Conservation (phyloP, 2,329 filamentous ascomycete species). For the Fusarium armeniacum region DNA sequence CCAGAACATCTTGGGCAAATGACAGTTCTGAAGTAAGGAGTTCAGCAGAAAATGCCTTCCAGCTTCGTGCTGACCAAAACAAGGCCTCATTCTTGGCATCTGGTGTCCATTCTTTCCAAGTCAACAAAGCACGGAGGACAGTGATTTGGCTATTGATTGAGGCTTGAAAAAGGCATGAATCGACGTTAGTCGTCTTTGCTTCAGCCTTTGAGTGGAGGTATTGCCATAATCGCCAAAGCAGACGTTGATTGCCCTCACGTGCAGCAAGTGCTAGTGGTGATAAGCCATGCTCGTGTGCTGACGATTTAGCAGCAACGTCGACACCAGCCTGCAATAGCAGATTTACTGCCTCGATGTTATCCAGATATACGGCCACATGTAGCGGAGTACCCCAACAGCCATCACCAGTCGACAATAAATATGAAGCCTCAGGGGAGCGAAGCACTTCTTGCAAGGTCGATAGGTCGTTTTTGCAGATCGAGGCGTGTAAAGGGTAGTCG, state of each 20-base stretch:
- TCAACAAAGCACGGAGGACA: not conserved
- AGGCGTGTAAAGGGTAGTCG: not conserved
- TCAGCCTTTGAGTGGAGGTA: not conserved
- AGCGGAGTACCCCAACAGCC: not conserved
- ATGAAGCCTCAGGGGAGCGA: not conserved
- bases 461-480: not conserved
- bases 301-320: not conserved
- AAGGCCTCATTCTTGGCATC: not conserved
- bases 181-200: not conserved
- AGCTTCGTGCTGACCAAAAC: not conserved
- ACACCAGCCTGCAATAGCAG: not conserved
- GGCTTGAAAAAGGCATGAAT: not conserved
- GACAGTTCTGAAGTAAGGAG: not conserved
- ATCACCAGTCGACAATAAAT: not conserved
- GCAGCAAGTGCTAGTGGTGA: not conserved
- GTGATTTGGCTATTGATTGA: not conserved
- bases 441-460: not conserved
- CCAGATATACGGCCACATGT: not conserved
- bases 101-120: not conserved
- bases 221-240: not conserved
- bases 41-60: not conserved
- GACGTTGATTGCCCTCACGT: not conserved
- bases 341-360: not conserved
- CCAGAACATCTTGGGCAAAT: not conserved
- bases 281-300: not conserved